These are phyloP conservation scores for Cytospora chrysosperma DNA, from an alignment of 2,329 filamentous ascomycete species.

Conservation along the genomic window DNA sequence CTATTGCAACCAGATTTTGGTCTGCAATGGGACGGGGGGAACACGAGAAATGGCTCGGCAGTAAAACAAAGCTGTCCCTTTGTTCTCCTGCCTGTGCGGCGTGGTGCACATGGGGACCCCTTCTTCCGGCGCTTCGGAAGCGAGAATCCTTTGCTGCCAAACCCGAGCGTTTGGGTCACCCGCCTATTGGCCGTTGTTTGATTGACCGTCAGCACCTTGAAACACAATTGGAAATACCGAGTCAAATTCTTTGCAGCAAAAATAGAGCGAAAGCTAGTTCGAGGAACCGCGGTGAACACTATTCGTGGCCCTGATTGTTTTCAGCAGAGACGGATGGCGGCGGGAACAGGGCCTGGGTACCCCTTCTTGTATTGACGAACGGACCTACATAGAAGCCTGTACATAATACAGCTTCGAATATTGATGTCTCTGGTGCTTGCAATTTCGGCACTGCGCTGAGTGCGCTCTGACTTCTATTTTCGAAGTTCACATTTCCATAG, in stretches of 20 bases:
- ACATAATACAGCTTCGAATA: not conserved
- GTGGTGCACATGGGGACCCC: conserved; percentile 3
- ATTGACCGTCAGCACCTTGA: conserved; percentile 8
- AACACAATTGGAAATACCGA: not conserved
- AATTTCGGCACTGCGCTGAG: not conserved
- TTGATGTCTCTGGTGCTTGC: not conserved
- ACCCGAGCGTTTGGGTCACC: conserved; percentile 13
- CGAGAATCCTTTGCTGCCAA: conserved; percentile 16
- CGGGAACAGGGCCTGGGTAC: not conserved
- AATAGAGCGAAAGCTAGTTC: not conserved
- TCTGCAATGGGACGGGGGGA: not conserved
- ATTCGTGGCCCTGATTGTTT: not conserved
- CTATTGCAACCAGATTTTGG: not conserved
- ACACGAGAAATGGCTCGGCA: not conserved
- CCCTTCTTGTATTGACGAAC: not conserved
- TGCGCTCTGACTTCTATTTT: not conserved
- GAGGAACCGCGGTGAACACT: not conserved
- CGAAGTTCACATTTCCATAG: not conserved
- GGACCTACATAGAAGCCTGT: not conserved
- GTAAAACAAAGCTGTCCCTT: not conserved
- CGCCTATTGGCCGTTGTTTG: conserved; percentile 4
- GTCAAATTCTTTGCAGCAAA: not conserved
- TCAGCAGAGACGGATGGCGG: not conserved
- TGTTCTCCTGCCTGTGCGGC: not conserved
- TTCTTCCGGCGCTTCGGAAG: conserved; percentile 11